These are phyloP conservation scores for Penicillium palitans DNA, from an alignment of 2,329 filamentous ascomycete species.

Conservation along the genomic window DNA sequence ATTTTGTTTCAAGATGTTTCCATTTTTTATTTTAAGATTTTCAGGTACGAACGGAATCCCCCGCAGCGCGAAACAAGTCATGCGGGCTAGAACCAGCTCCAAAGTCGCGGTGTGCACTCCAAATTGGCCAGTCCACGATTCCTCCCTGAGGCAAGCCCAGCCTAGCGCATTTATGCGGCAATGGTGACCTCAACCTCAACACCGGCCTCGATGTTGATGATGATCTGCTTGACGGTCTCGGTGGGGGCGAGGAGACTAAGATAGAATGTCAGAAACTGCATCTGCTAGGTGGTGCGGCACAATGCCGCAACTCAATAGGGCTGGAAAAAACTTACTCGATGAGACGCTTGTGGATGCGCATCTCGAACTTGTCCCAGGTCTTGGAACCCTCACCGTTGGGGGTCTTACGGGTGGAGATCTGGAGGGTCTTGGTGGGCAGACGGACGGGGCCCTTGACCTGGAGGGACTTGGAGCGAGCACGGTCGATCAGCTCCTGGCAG, in stretches of 20 bases:
- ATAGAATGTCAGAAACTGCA: constrained; percentile 16
- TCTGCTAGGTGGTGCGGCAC: neutral
- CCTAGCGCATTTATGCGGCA: constrained; percentile 47
- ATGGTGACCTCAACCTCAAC: constrained; percentile 57
- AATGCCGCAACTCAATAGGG: neutral
- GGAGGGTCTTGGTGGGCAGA: constrained; percentile 94
- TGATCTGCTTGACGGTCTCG: constrained; percentile 64
- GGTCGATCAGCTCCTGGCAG: constrained; percentile 96
- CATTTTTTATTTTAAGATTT: constrained; percentile 33
- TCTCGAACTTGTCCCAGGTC: constrained; percentile 99
- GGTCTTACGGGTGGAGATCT: constrained; percentile 98
- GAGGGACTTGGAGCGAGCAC: constrained; percentile 97
- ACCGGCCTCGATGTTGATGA: constrained; percentile 56
- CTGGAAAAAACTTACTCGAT: constrained; percentile 68
- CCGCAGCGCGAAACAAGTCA: constrained; percentile 18
- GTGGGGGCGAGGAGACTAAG: constrained; percentile 89
- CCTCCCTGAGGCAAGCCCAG: constrained; percentile 25
- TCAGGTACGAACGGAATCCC: constrained; percentile 36
- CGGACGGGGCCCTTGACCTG: constrained; percentile 98
- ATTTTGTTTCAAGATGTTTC: constrained; percentile 32
- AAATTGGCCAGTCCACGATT: constrained; percentile 21
- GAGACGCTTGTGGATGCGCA: constrained; percentile 98
- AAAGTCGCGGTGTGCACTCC: constrained; percentile 19
- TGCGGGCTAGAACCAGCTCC: constrained; percentile 19
- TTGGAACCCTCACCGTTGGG: constrained; percentile 99